A percentile compares a stretch with the other conserved stretches of the same genome.
Conservation (phyloP, 164 flowering plant genomes). For the Aristolochia californica region DNA sequence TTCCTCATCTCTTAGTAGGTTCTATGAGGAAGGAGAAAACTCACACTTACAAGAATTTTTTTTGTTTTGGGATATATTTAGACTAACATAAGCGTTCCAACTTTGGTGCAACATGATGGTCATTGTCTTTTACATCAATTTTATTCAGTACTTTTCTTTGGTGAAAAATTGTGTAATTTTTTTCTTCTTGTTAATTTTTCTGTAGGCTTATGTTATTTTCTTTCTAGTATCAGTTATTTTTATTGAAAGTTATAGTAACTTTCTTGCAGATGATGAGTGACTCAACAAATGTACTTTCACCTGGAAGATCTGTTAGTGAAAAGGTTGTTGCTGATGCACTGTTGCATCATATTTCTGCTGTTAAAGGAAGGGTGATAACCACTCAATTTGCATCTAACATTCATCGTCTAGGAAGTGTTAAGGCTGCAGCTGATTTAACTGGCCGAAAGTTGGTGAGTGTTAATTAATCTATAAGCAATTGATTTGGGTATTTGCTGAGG, state of each 20-base stretch:
- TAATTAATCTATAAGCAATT: background rate
- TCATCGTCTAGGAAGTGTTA: conserved; percentile 94
- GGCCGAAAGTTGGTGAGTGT: conserved; percentile 85
- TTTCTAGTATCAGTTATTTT: background rate
- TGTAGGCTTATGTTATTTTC: background rate
- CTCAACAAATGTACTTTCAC: conserved; percentile 90
- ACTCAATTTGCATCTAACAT: conserved; percentile 99
- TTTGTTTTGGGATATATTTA: background rate
- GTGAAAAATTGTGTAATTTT: no score
- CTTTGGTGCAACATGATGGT: no score
- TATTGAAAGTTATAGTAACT: conserved; percentile 1
- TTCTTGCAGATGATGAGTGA: conserved; percentile 97
- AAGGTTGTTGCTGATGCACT: conserved; percentile 70
- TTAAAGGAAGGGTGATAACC: conserved; percentile 86
- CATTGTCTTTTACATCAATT: no score
- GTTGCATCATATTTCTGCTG: conserved; percentile 65
- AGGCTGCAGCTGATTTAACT: conserved; percentile 96
- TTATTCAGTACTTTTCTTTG: no score
- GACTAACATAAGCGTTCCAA: no score
- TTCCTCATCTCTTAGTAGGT: no score
- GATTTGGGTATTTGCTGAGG: no score
- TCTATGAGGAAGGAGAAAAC: no score
- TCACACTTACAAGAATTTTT: background rate
- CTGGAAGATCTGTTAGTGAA: conserved; percentile 95
- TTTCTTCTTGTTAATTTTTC: background rate